phyloP scores from a whole-genome alignment of 306 rosid genomes.

The Gillenia trifoliata region DNA sequence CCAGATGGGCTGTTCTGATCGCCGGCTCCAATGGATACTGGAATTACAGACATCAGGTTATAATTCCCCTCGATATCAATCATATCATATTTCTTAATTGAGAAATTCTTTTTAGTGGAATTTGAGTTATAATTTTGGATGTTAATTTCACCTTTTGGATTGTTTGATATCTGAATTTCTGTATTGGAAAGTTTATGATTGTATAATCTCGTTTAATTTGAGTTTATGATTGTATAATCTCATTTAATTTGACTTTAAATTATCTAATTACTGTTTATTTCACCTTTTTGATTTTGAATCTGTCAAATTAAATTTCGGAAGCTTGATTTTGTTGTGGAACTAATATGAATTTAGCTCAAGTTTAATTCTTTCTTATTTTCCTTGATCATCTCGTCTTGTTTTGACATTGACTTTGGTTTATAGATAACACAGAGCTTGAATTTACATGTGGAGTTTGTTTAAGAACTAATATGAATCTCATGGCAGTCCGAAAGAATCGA shows the following conservation, averaged over 20 bases:
- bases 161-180: not conserved
- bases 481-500: not conserved
- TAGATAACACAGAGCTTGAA: not conserved
- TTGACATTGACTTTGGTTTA: not conserved
- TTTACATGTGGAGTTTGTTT: not conserved
- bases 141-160: not conserved
- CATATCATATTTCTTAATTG: not conserved
- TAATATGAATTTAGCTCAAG: not conserved
- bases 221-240: not conserved
- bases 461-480: not conserved
- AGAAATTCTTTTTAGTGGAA: not conserved
- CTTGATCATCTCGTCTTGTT: not conserved
- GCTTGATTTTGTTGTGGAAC: not conserved
- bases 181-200: not conserved
- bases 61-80: not conserved
- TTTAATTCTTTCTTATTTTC: not conserved
- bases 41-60: slow-evolving; percentile 95
- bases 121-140: not conserved
- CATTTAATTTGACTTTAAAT: not conserved
- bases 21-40: slow-evolving; percentile 95
- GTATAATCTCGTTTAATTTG: not conserved
- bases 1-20: slow-evolving; percentile 85
- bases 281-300: not conserved
- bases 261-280: not conserved
- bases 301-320: not conserved